Base-by-base conservation (phyloP, 1,139 yeast species). In the Starmera stellimalicola region DNA sequence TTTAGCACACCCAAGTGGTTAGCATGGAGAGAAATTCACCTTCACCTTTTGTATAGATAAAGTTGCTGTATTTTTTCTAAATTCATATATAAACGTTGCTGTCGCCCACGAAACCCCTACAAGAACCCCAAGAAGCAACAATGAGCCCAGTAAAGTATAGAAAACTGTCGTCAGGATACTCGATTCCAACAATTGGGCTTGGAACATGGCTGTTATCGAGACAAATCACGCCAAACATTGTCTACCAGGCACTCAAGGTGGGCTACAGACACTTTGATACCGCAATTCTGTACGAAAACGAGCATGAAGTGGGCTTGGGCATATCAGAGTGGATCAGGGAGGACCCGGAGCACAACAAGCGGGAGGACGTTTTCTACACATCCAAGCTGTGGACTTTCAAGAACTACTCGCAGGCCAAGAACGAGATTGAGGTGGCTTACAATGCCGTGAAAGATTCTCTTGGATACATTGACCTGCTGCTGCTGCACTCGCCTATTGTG, bases 261-360 rank as follows among this genome's bases (percentile, higher is more conserved):
- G 94, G 94, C 0, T 81, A 80, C 52, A 70, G 93, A 42, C 87
- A 78, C 44, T 61, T 78, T 33, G 87, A 78, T 47, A 62, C 77
- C 5, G 87, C 85, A 3, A 63, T 65, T 16, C 52, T 55, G 20
- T 81, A 81, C 51, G 60, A 63, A 11, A 78, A 78, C 49, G 82
- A 79, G 49, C 47, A 46, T 8, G 78, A 70, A 46, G 65, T 74
- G 35, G 67, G 63, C 45, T 50, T 59, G 40, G 69, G 80, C 4
- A 69, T 76, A 26, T 56, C 63, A 5, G 44, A 62, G 32, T 79
- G 77, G 73, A 41, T 79, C n/a, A 46, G 58, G 4, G 73, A 70
- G 26, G 67, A 67, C 29, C 70, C 74, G 0, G 41, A 39, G 5
- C 42, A 57, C 15, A 56, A 65, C 33, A 62, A 63, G 37, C 59